A percentile compares a stretch with the other conserved stretches of the same genome.
These are phyloP conservation scores for Calonectria naviculata DNA, from an alignment of 2,329 filamentous ascomycete species.

Conservation along the genomic window DNA sequence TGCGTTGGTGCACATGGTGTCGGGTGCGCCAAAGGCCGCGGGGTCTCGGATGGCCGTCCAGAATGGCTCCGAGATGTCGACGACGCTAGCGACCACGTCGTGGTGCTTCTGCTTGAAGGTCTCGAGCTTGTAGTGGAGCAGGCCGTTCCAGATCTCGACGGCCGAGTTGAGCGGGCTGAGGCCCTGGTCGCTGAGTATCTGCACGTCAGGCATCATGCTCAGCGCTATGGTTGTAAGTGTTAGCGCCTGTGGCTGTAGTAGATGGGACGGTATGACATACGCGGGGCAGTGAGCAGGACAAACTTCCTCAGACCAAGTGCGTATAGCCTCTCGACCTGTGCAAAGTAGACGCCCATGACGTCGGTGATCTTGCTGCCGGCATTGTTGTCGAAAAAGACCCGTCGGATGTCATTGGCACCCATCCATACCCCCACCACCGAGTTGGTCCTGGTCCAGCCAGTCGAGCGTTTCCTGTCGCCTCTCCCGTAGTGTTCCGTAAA, in stretches of 20 bases:
- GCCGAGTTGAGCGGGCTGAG: conserved; percentile 15
- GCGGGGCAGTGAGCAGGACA: conserved; percentile 5
- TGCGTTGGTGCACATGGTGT: neutral
- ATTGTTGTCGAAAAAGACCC: neutral
- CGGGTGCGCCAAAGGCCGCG: neutral
- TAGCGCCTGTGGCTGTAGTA: neutral
- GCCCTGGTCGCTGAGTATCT: conserved; percentile 1
- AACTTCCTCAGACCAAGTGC: conserved; percentile 3
- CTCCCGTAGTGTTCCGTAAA: neutral
- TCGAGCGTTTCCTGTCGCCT: neutral
- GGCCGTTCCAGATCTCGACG: conserved; percentile 8
- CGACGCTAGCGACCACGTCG: neutral
- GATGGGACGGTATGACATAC: neutral
- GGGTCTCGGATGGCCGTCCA: conserved; percentile 3
- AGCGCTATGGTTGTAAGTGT: neutral
- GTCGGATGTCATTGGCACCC: conserved; percentile 7
- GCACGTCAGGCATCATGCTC: conserved; percentile 9
- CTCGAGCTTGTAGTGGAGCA: conserved; percentile 1
- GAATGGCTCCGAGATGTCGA: conserved; percentile 12
- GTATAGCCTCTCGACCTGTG: conserved; percentile 2
- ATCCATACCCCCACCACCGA: conserved; percentile 6
- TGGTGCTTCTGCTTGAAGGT: neutral
- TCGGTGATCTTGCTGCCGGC: neutral
- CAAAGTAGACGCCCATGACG: conserved; percentile 2
- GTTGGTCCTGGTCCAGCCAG: neutral